Evolutionary conservation across 345 rosid genomes (phyloP).

Genomic region (Abelmoschus esculentus): DNA sequence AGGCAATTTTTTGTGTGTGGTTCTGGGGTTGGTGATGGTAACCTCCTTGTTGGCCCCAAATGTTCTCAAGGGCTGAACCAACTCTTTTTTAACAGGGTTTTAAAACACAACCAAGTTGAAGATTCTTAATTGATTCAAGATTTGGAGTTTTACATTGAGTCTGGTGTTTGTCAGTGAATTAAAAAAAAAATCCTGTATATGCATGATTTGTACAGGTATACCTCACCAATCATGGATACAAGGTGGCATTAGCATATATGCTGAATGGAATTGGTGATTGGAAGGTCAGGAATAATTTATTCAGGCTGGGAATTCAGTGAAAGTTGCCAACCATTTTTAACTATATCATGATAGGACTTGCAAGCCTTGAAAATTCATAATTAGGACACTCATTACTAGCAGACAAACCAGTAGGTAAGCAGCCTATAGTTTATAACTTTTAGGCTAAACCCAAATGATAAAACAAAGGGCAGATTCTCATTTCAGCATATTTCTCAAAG

Average conservation of each 20-base stretch:
- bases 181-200: background rate
- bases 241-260: conserved; percentile 1
- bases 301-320: background rate
- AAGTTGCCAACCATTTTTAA: background rate
- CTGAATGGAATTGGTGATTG: background rate
- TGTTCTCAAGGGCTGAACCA: background rate
- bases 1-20: background rate
- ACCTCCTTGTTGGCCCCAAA: background rate
- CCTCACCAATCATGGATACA: background rate
- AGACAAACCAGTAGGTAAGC: background rate
- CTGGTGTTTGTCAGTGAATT: background rate
- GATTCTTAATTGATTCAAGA: background rate
- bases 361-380: background rate
- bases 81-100: background rate
- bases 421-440: background rate
- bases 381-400: background rate
- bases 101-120: background rate
- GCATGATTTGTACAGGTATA: background rate
- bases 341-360: background rate
- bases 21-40: background rate
- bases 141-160: background rate
- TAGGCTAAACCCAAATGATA: background rate
- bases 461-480: background rate
- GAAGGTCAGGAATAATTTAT: background rate
- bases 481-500: too few relatives aligned